Percentiles rank a stretch among this genome's conserved stretches.
Evolutionary conservation across 352 stramenopile genomes (phyloP).

Genomic region (Phytophthora citricola): DNA sequence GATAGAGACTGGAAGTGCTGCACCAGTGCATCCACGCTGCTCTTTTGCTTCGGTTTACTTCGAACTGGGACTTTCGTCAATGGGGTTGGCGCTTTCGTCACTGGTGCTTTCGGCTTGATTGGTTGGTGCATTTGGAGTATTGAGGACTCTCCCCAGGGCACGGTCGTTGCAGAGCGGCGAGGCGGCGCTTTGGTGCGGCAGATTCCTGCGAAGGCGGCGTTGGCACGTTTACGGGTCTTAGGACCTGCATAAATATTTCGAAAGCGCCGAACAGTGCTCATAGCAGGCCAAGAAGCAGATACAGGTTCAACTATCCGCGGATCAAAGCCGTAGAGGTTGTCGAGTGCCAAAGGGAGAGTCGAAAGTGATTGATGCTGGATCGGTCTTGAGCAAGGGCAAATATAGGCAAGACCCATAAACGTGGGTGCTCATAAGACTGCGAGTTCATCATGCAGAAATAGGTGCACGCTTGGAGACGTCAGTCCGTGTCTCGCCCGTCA

Average conservation of each 20-base stretch:
- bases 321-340: background rate
- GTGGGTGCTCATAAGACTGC: slow-evolving; percentile 17
- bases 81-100: slow-evolving; percentile 5
- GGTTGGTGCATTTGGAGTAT: slow-evolving; percentile 21
- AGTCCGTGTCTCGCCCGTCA: background rate
- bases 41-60: slow-evolving; percentile 36
- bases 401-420: slow-evolving; percentile 7
- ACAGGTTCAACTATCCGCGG: slow-evolving; percentile 7
- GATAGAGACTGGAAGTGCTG: slow-evolving; percentile 70
- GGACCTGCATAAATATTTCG: slow-evolving; percentile 26
- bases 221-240: slow-evolving; percentile 37
- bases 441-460: slow-evolving; percentile 27
- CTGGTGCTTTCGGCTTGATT: slow-evolving; percentile 19
- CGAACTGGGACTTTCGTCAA: slow-evolving; percentile 15
- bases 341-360: slow-evolving; percentile 5
- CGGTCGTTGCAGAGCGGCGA: slow-evolving; percentile 25
- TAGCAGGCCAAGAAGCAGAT: slow-evolving; percentile 12
- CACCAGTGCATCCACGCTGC: slow-evolving; percentile 47
- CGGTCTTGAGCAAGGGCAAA: slow-evolving; percentile 12
- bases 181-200: slow-evolving; percentile 22
- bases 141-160: slow-evolving; percentile 25
- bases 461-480: background rate
- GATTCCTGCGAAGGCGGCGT: slow-evolving; percentile 24
- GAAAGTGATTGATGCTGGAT: slow-evolving; percentile 4
- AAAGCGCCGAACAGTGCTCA: slow-evolving; percentile 30